Evolutionary conservation across 1,284 basidiomycete genomes (phyloP).

Genomic region (Termitomyces sp.): DNA sequence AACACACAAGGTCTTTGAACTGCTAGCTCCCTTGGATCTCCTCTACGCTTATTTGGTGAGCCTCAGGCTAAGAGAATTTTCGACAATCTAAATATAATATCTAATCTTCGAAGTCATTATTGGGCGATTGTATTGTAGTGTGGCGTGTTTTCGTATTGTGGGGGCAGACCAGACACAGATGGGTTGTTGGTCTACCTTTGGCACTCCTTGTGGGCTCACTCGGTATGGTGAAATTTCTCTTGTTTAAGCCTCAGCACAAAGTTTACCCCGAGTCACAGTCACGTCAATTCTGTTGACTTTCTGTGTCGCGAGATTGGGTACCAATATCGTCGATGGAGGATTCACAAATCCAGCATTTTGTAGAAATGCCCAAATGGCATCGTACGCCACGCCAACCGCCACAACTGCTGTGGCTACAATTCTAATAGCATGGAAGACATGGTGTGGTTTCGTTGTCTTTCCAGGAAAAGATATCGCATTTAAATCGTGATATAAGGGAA

Average conservation of each 20-base stretch:
- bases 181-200: neutral
- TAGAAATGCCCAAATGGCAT: conserved; percentile 7
- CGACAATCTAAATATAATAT: neutral
- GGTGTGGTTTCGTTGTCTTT: neutral
- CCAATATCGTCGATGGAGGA: conserved; percentile 7
- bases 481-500: neutral
- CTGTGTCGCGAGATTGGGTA: conserved; percentile 6
- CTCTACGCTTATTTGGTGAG: conserved; percentile 8
- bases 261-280: neutral
- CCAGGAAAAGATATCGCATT: neutral
- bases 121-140: conserved; percentile 2
- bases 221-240: neutral
- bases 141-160: conserved; percentile 7
- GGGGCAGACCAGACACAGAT: neutral
- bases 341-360: conserved; percentile 10
- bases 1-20: neutral
- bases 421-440: conserved; percentile 7
- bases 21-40: conserved; percentile 1
- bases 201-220: conserved; percentile 2
- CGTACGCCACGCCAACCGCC: conserved; percentile 5
- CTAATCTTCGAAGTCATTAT: neutral
- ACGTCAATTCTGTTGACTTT: conserved; percentile 6
- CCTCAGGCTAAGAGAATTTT: no score
- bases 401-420: conserved; percentile 9
- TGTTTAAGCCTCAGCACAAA: neutral